Evolutionary conservation across 2,329 filamentous ascomycete species (phyloP).

Genomic region (Talaromyces amestolkiae): DNA sequence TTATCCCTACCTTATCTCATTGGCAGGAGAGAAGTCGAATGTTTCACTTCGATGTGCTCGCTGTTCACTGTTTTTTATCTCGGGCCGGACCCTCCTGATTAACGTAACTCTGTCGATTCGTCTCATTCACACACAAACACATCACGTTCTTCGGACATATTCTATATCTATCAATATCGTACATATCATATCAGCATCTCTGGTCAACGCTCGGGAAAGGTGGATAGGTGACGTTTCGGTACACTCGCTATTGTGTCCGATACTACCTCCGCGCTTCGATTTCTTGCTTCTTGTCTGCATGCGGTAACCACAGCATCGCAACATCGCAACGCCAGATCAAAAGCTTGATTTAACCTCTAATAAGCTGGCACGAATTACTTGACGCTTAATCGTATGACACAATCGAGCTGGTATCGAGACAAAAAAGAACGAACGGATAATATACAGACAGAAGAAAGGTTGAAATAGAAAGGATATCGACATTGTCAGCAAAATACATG

Average conservation of each 20-base stretch:
- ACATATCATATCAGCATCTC: not conserved
- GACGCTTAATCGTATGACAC: not conserved
- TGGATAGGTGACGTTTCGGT: not conserved
- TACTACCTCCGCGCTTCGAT: not conserved
- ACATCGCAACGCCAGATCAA: not conserved
- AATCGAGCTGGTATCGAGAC: conserved; percentile 23
- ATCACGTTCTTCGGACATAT: not conserved
- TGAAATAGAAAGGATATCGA: conserved; percentile 4
- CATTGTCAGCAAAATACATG: conserved; percentile 4
- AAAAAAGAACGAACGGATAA: not conserved
- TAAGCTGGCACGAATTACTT: not conserved
- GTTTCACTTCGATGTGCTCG: conserved; percentile 6
- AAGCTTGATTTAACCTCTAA: not conserved
- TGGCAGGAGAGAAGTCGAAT: not conserved
- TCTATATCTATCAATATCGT: not conserved
- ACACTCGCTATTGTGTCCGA: not conserved
- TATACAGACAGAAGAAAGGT: not conserved
- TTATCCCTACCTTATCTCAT: not conserved
- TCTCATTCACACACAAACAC: not conserved
- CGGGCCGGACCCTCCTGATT: conserved; percentile 6
- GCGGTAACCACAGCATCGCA: conserved; percentile 9
- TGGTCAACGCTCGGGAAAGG: not conserved
- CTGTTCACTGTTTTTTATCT: not conserved
- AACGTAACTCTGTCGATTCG: not conserved
- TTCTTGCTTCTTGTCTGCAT: conserved; percentile 9